phyloP scores from a whole-genome alignment of 177 flowering plant genomes.

The Vitis hybrid region DNA sequence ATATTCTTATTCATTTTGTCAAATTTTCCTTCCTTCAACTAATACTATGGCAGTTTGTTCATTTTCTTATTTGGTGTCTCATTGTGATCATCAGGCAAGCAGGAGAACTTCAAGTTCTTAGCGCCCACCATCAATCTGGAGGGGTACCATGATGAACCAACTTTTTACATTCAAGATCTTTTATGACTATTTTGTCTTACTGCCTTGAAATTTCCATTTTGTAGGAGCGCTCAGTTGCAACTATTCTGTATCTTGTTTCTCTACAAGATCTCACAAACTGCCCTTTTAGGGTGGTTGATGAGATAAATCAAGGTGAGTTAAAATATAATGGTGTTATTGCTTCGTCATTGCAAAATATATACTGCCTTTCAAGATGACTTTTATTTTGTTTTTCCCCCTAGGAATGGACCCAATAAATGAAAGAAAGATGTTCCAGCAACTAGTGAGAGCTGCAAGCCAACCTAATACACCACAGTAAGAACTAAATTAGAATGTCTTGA shows the following conservation, averaged over 20 bases:
- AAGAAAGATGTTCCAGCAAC: conserved; percentile 97
- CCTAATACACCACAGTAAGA: conserved; percentile 96
- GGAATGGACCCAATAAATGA: conserved; percentile 99
- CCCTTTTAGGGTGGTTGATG: conserved; percentile 99
- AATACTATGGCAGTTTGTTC: neutral
- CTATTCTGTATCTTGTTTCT: conserved; percentile 95
- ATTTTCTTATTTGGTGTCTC: neutral
- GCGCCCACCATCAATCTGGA: conserved; percentile 99
- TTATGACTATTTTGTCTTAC: conserved; percentile 9
- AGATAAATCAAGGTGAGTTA: conserved; percentile 90
- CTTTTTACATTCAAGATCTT: neutral
- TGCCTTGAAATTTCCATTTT: conserved; percentile 16
- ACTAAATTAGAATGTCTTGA: neutral
- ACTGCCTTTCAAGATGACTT: neutral
- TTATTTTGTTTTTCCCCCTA: conserved; percentile 20
- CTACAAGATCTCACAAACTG: conserved; percentile 95
- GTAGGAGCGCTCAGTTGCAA: conserved; percentile 94
- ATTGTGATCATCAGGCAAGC: conserved; percentile 59
- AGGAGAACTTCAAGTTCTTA: conserved; percentile 90
- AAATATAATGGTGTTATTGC: neutral
- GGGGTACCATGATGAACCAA: conserved; percentile 52
- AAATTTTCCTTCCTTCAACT: neutral
- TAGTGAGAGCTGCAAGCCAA: conserved; percentile 93
- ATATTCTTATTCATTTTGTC: neutral
- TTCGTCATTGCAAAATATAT: neutral